Conservation (phyloP, 306 rosid species). For the Malus domestica region DNA sequence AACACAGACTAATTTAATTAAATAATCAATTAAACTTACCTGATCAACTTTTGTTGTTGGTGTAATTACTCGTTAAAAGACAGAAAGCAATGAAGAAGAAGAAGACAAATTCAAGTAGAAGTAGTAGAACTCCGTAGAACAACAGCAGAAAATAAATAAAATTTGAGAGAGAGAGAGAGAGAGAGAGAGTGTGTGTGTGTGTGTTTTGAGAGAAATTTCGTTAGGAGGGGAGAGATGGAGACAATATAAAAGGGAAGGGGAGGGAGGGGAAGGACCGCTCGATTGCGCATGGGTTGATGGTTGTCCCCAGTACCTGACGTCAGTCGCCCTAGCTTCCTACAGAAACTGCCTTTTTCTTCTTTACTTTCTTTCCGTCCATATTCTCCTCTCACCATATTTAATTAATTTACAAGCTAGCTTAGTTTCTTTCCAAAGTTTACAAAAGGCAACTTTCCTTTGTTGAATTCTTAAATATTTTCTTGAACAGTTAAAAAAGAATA, state of each 20-base stretch:
- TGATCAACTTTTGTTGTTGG: background rate
- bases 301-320: slow-evolving; percentile 72
- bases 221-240: slow-evolving; percentile 27
- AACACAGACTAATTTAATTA: background rate
- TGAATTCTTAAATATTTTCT: background rate
- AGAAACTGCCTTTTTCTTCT: background rate
- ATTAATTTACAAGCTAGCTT: background rate
- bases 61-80: slow-evolving; percentile 20
- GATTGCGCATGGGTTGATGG: slow-evolving; percentile 76
- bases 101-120: slow-evolving; percentile 5
- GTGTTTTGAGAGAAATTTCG: slow-evolving; percentile 22
- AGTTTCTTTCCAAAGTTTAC: background rate
- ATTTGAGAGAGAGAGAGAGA: background rate
- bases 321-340: slow-evolving; percentile 34
- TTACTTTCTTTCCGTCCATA: background rate
- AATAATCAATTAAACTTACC: background rate
- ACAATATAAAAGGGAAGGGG: slow-evolving; percentile 30
- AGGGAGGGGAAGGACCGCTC: slow-evolving; percentile 59
- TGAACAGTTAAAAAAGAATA: background rate
- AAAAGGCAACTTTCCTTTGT: background rate
- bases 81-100: slow-evolving; percentile 30
- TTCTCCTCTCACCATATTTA: slow-evolving; percentile 9
- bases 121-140: background rate
- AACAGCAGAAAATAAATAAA: background rate
- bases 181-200: background rate